phyloP scores from a whole-genome alignment of 1,139 yeast genomes.

The Taphrina flavorubra region DNA sequence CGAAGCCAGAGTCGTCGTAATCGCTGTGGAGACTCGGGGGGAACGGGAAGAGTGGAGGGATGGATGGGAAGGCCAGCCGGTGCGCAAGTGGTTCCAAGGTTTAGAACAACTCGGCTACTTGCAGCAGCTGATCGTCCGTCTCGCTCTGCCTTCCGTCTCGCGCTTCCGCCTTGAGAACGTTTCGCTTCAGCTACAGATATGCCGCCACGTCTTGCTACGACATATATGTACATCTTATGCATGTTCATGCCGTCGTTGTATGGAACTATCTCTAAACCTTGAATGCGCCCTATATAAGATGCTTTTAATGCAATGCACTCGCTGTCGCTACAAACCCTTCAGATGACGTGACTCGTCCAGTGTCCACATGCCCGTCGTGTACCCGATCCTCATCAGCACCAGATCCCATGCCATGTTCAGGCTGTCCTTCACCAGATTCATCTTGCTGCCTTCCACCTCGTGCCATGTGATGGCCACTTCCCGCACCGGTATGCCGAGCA shows the following conservation, averaged over 20 bases:
- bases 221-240: too few relatives aligned
- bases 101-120: background rate
- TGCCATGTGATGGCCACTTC: slow-evolving; percentile 96
- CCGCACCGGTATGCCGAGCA: slow-evolving; percentile 67
- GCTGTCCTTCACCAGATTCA: slow-evolving; percentile 88
- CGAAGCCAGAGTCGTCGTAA: background rate
- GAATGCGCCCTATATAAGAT: too few relatives aligned
- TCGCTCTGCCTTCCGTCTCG: background rate
- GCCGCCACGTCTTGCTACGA: too few relatives aligned
- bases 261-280: too few relatives aligned
- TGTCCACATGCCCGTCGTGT: slow-evolving; percentile 71
- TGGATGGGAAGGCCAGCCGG: background rate
- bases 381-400: slow-evolving; percentile 88
- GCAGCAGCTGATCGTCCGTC: too few relatives aligned
- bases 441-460: slow-evolving; percentile 93
- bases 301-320: background rate
- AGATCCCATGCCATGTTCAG: slow-evolving; percentile 94
- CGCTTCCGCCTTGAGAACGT: too few relatives aligned
- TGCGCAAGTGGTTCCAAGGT: too few relatives aligned
- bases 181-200: too few relatives aligned
- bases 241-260: too few relatives aligned
- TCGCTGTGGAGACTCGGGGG: background rate
- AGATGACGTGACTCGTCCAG: slow-evolving; percentile 13
- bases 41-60: background rate
- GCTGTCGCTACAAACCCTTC: slow-evolving; percentile 13